Base-by-base conservation (phyloP, 2,329 filamentous ascomycete species). In the Pseudocercospora eumusae region DNA sequence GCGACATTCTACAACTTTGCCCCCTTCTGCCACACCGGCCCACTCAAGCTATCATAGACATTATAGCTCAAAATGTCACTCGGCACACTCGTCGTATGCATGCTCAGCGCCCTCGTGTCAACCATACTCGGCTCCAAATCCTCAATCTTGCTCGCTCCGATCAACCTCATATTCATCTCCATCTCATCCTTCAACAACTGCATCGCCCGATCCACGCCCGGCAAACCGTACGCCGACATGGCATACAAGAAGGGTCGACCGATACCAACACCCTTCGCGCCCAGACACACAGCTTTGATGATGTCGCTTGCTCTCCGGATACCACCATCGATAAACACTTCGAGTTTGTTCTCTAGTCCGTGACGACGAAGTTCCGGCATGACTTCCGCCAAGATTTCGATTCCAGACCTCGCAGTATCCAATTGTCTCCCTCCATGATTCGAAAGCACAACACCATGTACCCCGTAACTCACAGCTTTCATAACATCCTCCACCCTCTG, bases 91-190 rank as follows among this genome's bases (percentile, higher is more conserved):
- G 84, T 82, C 11, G 78, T 80, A 70, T 90, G 88, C 66, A 82
- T 80, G 66, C 79, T 82, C 68, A 97, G 74, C 2, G 88, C 91
- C 64, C 89, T 81, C 0, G 86, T 85, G 74, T 99, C 95, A 20
- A 99, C 76, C 76, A 99, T 79, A 25, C 86, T 87, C 0, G 93
- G 89, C 65, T 90, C 91, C 65, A 99, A 79, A 69, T 99, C 87
- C 36, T 87, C 86, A 31, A 99, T 77, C 63, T 79, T 87, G 20
- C 83, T 85, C 62, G 87, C 90, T 9, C 95, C 95, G 69, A 99
- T 92, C 66, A 99, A 80, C 6, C 95, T 86, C 95, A 99, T 98
- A 74, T 93, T 95, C 93, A 98, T 98, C 80, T 96, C 92, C 86
- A 99, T 91, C 83, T 99, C 95, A 73, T 98, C 95, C 80, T 74